A percentile compares a stretch with the other conserved stretches of the same genome.
Conservation (phyloP, 164 flowering plant species). For the Liquidambar formosana region DNA sequence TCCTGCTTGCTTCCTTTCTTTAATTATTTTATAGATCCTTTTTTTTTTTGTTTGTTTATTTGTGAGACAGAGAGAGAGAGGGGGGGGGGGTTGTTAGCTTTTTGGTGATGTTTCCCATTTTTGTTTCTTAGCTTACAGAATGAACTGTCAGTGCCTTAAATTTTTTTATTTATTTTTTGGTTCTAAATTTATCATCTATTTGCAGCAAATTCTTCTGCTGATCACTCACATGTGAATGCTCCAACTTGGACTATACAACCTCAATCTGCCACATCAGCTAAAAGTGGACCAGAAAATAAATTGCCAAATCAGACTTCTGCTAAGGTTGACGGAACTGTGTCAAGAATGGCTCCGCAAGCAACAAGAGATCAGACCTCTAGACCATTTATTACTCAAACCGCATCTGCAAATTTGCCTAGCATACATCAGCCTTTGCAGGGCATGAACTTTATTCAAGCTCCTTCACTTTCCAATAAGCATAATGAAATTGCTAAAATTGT, state of each 20-base stretch:
- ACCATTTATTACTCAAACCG: slow-evolving; percentile 42
- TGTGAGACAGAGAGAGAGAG: too few relatives aligned
- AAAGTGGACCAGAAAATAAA: slow-evolving; percentile 47
- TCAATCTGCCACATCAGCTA: slow-evolving; percentile 35
- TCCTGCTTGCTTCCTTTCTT: too few relatives aligned
- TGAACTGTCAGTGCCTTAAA: neutral
- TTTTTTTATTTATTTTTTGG: neutral
- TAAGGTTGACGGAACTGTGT: slow-evolving; percentile 40
- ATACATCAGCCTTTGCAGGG: slow-evolving; percentile 51
- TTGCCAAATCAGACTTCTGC: slow-evolving; percentile 28
- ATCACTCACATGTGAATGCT: slow-evolving; percentile 37
- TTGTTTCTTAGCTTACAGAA: too few relatives aligned
- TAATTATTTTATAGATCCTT: too few relatives aligned
- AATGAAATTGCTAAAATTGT: slow-evolving; percentile 68
- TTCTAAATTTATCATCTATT: neutral
- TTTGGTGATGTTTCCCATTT: too few relatives aligned
- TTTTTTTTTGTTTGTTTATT: too few relatives aligned
- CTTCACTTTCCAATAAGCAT: slow-evolving; percentile 45
- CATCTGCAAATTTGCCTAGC: slow-evolving; percentile 33
- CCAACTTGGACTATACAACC: slow-evolving; percentile 51
- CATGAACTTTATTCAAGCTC: slow-evolving; percentile 33
- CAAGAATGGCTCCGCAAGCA: slow-evolving; percentile 38
- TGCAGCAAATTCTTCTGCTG: slow-evolving; percentile 59
- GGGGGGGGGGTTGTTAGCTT: too few relatives aligned
- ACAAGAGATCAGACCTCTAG: slow-evolving; percentile 42